These are phyloP conservation scores for Penicillium soppii DNA, from an alignment of 495 filamentous ascomycete genomes.

Conservation along the genomic window DNA sequence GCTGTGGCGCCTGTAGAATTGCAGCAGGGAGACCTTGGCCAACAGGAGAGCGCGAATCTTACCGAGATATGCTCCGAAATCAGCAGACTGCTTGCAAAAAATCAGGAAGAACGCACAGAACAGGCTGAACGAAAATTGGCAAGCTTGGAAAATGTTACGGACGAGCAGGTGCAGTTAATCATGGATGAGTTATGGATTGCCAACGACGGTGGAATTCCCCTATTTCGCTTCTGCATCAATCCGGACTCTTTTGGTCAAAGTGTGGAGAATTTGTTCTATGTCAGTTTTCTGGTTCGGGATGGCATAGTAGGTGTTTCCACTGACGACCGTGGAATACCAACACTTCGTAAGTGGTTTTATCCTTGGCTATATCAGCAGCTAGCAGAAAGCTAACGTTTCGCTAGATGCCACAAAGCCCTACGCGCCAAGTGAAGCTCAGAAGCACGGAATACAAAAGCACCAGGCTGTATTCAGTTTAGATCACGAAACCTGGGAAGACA, in stretches of 20 bases:
- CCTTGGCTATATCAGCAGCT: background rate
- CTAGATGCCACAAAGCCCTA: slow-evolving; percentile 41
- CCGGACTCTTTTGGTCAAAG: slow-evolving; percentile 91
- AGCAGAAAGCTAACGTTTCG: slow-evolving; percentile 27
- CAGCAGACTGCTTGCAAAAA: slow-evolving; percentile 42
- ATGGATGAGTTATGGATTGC: slow-evolving; percentile 58
- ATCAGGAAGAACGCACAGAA: slow-evolving; percentile 33
- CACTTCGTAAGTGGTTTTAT: slow-evolving; percentile 59
- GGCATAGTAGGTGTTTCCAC: slow-evolving; percentile 65
- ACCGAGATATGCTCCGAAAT: slow-evolving; percentile 68
- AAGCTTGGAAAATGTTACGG: slow-evolving; percentile 31
- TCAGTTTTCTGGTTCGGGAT: slow-evolving; percentile 91
- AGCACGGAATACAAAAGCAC: slow-evolving; percentile 59
- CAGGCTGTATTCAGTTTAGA: slow-evolving; percentile 86
- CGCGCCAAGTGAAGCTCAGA: slow-evolving; percentile 44
- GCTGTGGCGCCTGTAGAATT: slow-evolving; percentile 73
- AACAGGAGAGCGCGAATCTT: slow-evolving; percentile 71
- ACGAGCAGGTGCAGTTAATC: slow-evolving; percentile 38
- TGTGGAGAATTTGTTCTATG: slow-evolving; percentile 95
- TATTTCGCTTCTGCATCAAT: slow-evolving; percentile 86
- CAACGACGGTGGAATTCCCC: slow-evolving; percentile 62
- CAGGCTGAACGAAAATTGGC: slow-evolving; percentile 30
- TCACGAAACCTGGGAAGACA: slow-evolving; percentile 73
- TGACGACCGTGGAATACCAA: slow-evolving; percentile 65
- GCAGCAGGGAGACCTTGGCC: slow-evolving; percentile 64